Conservation (phyloP, 169 alveolate genomes). For the Plasmodium gonderi region DNA sequence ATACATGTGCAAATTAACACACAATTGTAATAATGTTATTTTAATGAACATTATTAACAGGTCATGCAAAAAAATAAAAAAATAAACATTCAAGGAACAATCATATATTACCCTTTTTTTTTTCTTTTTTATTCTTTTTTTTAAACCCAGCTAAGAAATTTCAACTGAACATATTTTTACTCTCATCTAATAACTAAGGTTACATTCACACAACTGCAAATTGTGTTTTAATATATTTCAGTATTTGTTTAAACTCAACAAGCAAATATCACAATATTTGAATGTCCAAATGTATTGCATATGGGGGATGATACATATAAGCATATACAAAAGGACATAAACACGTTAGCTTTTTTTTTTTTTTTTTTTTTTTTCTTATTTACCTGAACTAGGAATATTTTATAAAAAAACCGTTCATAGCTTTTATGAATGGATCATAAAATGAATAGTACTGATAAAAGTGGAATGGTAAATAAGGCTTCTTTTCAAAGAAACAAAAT, state of each 20-base stretch:
- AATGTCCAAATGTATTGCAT: neutral
- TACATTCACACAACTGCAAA: neutral
- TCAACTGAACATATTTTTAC: neutral
- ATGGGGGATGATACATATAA: neutral
- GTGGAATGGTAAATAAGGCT: constrained; percentile 2
- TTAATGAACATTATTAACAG: neutral
- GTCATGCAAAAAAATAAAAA: neutral
- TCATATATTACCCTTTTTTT: neutral
- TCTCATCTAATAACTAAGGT: neutral
- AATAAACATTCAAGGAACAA: neutral
- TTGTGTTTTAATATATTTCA: constrained; percentile 1
- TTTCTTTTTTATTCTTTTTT: neutral
- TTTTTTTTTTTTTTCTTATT: neutral
- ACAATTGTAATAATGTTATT: neutral
- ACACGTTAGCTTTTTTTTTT: neutral
- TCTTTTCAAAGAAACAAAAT: neutral
- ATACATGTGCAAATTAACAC: neutral
- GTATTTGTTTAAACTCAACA: neutral
- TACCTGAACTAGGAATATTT: constrained; percentile 1
- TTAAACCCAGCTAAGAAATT: neutral
- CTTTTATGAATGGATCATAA: constrained; percentile 23
- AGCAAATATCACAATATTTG: neutral
- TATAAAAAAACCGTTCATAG: neutral
- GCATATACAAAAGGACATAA: neutral
- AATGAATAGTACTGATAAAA: constrained; percentile 23